Percentiles rank a stretch among this genome's conserved stretches.
Evolutionary conservation across 2,329 filamentous ascomycete species (phyloP).

Genomic region (Fusarium citri): DNA sequence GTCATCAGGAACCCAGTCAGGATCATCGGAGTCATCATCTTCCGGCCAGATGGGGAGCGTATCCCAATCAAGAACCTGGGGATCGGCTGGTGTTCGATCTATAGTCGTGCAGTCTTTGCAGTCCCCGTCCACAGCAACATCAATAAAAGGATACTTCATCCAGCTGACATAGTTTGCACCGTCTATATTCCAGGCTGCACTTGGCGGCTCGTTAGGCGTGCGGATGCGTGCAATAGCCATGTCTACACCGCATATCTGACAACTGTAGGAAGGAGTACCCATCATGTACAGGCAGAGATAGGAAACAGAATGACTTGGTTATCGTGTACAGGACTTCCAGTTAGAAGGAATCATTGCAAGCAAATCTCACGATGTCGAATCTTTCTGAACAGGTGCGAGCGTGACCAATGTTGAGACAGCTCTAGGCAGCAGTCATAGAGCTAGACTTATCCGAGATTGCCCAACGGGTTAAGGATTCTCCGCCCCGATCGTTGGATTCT

Average conservation of each 20-base stretch:
- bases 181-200: constrained; percentile 2
- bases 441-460: background rate
- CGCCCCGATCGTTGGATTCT: background rate
- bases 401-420: background rate
- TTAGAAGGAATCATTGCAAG: too few species aligned
- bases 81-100: background rate
- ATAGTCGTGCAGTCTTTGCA: background rate
- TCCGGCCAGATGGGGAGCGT: background rate
- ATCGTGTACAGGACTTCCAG: accelerated
- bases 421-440: background rate
- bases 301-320: background rate
- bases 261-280: background rate
- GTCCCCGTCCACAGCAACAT: accelerated
- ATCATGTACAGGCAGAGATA: background rate
- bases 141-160: background rate
- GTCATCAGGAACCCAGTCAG: background rate
- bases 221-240: constrained; percentile 14
- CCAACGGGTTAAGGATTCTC: background rate
- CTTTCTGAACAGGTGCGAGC: background rate
- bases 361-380: too few species aligned
- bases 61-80: background rate
- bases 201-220: background rate
- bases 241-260: constrained; percentile 14
- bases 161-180: background rate
- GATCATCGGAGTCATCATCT: background rate